Evolutionary conservation across 768 basidiomycete species (phyloP).

Genomic region (Calocera cornea): DNA sequence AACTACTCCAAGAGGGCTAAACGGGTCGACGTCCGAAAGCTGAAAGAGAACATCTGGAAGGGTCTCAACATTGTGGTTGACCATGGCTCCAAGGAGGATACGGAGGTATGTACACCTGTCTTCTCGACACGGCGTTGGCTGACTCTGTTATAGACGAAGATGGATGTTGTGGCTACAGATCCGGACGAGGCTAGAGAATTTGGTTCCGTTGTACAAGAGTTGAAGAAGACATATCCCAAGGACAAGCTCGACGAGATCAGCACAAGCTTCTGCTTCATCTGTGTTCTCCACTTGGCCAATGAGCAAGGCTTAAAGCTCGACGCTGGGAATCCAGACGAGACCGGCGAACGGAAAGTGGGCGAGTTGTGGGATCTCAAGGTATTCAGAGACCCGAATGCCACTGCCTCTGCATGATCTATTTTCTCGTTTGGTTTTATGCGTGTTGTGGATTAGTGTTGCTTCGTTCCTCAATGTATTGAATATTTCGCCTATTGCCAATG

Average conservation of each 20-base stretch:
- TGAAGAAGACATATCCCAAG: slow-evolving; percentile 68
- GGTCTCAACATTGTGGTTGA: slow-evolving; percentile 63
- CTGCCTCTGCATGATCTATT: slow-evolving; percentile 12
- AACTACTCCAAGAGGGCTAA: slow-evolving; percentile 93
- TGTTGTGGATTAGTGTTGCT: background rate
- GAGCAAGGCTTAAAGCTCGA: slow-evolving; percentile 84
- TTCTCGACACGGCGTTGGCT: background rate
- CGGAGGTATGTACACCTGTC: slow-evolving; percentile 26
- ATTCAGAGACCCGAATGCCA: slow-evolving; percentile 17
- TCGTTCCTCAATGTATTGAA: slow-evolving; percentile 1
- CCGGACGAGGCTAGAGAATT: slow-evolving; percentile 56
- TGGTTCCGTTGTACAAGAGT: slow-evolving; percentile 64
- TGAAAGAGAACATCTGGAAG: slow-evolving; percentile 98
- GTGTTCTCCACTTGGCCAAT: slow-evolving; percentile 88
- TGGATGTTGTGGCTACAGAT: slow-evolving; percentile 53
- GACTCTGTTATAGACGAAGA: background rate
- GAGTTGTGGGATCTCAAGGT: slow-evolving; percentile 18
- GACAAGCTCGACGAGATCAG: slow-evolving; percentile 98
- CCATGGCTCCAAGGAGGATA: slow-evolving; percentile 24
- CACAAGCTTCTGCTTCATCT: slow-evolving; percentile 99
- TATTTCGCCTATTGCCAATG: background rate
- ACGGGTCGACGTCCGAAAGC: slow-evolving; percentile 85
- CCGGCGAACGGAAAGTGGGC: slow-evolving; percentile 12
- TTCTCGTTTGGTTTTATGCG: background rate
- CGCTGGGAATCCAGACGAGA: slow-evolving; percentile 19